These are phyloP conservation scores for Yamadazyma triangularis DNA, from an alignment of 1,139 yeast species.

Conservation along the genomic window DNA sequence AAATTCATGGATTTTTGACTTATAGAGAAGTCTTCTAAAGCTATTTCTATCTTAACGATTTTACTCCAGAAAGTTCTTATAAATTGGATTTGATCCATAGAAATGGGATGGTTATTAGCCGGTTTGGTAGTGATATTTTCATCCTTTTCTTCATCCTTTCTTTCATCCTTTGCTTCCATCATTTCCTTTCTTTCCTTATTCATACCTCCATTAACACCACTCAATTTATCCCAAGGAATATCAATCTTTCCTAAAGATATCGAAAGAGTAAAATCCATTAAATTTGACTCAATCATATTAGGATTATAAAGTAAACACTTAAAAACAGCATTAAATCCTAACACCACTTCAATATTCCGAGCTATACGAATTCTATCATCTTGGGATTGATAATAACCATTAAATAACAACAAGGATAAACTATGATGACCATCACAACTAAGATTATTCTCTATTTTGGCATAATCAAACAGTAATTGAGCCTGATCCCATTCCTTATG, in stretches of 20 bases:
- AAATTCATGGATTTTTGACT: conserved; percentile 13
- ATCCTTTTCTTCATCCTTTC: neutral
- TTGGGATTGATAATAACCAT: conserved; percentile 22
- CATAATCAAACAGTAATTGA: conserved; percentile 21
- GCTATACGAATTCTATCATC: conserved; percentile 19
- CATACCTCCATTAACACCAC: too few relatives aligned
- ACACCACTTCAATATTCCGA: conserved; percentile 27
- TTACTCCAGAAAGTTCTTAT: conserved; percentile 7
- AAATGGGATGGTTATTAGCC: neutral
- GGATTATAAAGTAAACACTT: conserved; percentile 14
- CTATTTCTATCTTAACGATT: conserved; percentile 10
- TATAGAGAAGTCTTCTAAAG: conserved; percentile 30
- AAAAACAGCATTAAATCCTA: conserved; percentile 22
- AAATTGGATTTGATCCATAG: neutral
- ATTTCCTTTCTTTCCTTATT: neutral
- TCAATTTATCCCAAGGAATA: conserved; percentile 22
- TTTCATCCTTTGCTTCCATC: neutral
- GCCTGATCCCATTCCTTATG: conserved; percentile 6
- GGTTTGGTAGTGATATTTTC: neutral
- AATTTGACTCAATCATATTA: conserved; percentile 9
- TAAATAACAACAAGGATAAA: conserved; percentile 22
- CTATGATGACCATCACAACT: conserved; percentile 16
- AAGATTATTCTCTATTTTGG: conserved; percentile 23
- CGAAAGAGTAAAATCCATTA: conserved; percentile 17
- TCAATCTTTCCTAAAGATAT: conserved; percentile 22